Evolutionary conservation across 2,329 filamentous ascomycete genomes (phyloP).

Genomic region (Trichoderma polysporum): DNA sequence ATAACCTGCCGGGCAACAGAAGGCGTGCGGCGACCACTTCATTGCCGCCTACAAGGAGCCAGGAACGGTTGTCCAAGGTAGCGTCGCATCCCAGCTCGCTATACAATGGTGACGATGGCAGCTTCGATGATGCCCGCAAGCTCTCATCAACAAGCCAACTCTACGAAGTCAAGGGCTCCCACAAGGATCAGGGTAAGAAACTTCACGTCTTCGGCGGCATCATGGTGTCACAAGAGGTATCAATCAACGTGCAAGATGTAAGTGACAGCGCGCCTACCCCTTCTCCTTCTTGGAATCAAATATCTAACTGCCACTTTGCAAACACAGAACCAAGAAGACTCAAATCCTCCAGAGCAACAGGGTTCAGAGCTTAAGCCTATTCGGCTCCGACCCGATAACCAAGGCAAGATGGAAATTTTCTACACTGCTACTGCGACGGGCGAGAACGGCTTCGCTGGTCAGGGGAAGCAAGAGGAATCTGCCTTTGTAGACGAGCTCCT

Average conservation of each 20-base stretch:
- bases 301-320: neutral
- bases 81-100: constrained; percentile 14
- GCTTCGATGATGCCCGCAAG: constrained; percentile 20
- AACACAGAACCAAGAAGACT: neutral
- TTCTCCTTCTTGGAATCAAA: neutral
- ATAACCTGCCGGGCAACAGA: neutral
- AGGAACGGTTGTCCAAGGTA: constrained; percentile 20
- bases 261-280: neutral
- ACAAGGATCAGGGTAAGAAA: constrained; percentile 1
- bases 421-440: constrained; percentile 21
- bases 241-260: constrained; percentile 45
- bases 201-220: constrained; percentile 50
- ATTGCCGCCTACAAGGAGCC: constrained; percentile 17
- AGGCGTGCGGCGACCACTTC: neutral
- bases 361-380: neutral
- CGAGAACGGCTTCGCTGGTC: neutral
- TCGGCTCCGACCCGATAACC: neutral
- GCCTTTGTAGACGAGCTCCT: constrained; percentile 28
- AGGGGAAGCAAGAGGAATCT: constrained; percentile 13
- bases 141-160: neutral
- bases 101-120: constrained; percentile 17
- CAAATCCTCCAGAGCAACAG: neutral
- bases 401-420: neutral
- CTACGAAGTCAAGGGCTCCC: neutral
- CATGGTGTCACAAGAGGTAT: constrained; percentile 62